Evolutionary conservation across 805 yeast genomes (phyloP).

Genomic region (Zygosaccharomyces kombuchaensis): DNA sequence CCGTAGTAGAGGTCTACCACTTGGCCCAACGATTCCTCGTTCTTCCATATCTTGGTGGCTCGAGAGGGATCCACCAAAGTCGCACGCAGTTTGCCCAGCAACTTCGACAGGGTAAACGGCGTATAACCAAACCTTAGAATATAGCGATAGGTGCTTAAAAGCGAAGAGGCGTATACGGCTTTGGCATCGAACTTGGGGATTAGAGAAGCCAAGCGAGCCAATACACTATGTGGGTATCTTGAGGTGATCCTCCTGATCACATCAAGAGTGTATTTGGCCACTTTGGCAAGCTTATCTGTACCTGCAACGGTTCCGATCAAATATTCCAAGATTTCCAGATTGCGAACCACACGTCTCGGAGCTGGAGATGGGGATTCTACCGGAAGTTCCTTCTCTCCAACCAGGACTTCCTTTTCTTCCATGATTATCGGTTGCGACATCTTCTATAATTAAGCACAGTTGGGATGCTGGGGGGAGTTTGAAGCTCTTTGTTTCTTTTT

Average conservation of each 20-base stretch:
- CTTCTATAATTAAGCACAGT: background rate
- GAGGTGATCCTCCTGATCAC: conserved; percentile 46
- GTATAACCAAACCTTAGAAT: conserved; percentile 65
- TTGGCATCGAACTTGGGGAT: conserved; percentile 21
- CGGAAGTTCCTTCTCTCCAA: conserved; percentile 3
- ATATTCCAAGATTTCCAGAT: conserved; percentile 46
- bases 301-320: conserved; percentile 57
- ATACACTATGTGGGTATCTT: conserved; percentile 33
- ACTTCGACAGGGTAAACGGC: conserved; percentile 50
- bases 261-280: conserved; percentile 55
- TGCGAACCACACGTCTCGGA: conserved; percentile 11
- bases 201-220: conserved; percentile 13
- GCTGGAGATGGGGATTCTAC: background rate
- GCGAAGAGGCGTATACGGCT: conserved; percentile 43
- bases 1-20: conserved; percentile 57
- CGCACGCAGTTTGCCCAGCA: conserved; percentile 34
- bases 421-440: conserved; percentile 14
- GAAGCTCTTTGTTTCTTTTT: too few species aligned
- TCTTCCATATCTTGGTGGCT: conserved; percentile 36
- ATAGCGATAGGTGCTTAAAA: conserved; percentile 56
- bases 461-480: too few species aligned
- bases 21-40: conserved; percentile 47
- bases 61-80: conserved; percentile 18
- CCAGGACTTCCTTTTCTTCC: conserved; percentile 11
- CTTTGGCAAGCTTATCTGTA: conserved; percentile 67